Percentiles rank a stretch among this genome's conserved stretches.
These are phyloP conservation scores for Neurospora africana DNA, from an alignment of 495 filamentous ascomycete species.

Conservation along the genomic window DNA sequence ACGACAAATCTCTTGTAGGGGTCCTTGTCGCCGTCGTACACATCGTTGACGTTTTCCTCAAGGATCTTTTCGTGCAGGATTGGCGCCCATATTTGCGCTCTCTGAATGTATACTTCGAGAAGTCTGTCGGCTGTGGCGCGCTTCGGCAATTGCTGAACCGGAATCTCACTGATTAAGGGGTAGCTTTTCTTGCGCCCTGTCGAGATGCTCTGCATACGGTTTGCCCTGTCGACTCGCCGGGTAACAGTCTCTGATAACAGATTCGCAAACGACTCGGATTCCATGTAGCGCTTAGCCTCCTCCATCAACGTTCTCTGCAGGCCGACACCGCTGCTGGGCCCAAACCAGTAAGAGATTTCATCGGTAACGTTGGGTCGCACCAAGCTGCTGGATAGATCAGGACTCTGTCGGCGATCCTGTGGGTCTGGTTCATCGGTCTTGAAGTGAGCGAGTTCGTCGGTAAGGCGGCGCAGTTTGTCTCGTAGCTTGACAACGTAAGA, in stretches of 20 bases:
- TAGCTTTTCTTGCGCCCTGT: conserved; percentile 44
- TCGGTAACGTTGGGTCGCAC: conserved; percentile 72
- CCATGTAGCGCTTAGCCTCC: conserved; percentile 78
- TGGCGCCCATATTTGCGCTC: conserved; percentile 78
- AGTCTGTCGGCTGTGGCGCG: conserved; percentile 58
- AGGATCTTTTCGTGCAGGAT: conserved; percentile 76
- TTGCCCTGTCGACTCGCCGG: conserved; percentile 18
- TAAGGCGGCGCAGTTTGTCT: conserved; percentile 65
- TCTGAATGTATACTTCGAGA: conserved; percentile 68
- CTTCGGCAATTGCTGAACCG: conserved; percentile 58
- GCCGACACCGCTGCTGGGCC: conserved; percentile 85
- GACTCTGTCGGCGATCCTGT: conserved; percentile 59
- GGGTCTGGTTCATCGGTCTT: conserved; percentile 52
- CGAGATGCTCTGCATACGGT: conserved; percentile 27
- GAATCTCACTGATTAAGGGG: conserved; percentile 64
- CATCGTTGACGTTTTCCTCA: conserved; percentile 61
- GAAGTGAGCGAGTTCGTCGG: conserved; percentile 57
- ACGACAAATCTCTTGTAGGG: conserved; percentile 77
- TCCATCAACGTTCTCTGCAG: conserved; percentile 92
- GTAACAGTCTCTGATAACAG: conserved; percentile 58
- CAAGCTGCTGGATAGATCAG: conserved; percentile 71
- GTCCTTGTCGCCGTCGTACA: conserved; percentile 64
- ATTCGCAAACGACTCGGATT: conserved; percentile 75
- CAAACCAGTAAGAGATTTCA: conserved; percentile 74
- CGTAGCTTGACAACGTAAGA: conserved; percentile 83